A percentile compares a stretch with the other conserved stretches of the same genome.
Conservation (phyloP, 495 filamentous ascomycete species). For the Penicillium atrosanguineum region DNA sequence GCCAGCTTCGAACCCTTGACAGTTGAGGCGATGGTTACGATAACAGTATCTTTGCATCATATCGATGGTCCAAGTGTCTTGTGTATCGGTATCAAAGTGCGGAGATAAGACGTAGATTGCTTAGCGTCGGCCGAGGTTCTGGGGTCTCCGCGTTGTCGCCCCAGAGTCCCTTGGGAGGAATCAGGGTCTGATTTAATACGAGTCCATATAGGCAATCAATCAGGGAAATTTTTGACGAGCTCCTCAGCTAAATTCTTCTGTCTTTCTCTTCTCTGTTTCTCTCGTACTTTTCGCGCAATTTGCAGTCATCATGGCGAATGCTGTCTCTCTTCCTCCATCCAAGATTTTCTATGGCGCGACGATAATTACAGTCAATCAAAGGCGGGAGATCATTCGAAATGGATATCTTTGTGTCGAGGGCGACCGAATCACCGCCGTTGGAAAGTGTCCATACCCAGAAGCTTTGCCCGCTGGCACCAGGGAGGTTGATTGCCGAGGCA, state of each 20-base stretch:
- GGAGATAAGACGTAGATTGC: conserved; percentile 15
- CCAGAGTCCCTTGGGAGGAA: too few species aligned
- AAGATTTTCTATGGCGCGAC: conserved; percentile 26
- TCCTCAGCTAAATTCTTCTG: too few species aligned
- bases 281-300: too few species aligned
- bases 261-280: too few species aligned
- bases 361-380: conserved; percentile 42
- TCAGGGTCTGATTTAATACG: too few species aligned
- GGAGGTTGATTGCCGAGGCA: conserved; percentile 25
- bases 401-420: conserved; percentile 35
- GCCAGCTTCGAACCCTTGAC: neutral
- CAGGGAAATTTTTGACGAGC: too few species aligned
- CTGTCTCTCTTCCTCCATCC: neutral
- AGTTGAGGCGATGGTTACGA: neutral
- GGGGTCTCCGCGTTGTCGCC: neutral
- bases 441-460: conserved; percentile 21
- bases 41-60: conserved; percentile 11
- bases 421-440: conserved; percentile 35
- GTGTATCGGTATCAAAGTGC: conserved; percentile 1
- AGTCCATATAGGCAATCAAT: too few species aligned
- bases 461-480: conserved; percentile 5
- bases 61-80: conserved; percentile 6
- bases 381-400: conserved; percentile 37
- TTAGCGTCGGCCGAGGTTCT: conserved; percentile 20
- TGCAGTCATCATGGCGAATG: conserved; percentile 3